A percentile compares a stretch with the other conserved stretches of the same genome.
These are phyloP conservation scores for Prunus salicina DNA, from an alignment of 306 rosid genomes.

Conservation along the genomic window DNA sequence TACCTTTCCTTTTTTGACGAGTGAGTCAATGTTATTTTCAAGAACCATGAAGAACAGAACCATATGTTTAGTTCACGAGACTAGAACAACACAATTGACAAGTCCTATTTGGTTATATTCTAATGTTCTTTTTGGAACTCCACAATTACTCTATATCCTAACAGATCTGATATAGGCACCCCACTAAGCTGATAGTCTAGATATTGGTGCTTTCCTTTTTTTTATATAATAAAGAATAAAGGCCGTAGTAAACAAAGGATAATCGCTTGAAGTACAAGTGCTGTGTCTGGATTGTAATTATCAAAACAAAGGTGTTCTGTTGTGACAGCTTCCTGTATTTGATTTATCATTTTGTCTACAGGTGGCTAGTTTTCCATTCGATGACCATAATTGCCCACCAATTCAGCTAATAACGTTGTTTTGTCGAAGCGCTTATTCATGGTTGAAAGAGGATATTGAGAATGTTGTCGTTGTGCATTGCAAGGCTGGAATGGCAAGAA, in stretches of 20 bases:
- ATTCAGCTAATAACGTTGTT: constrained; percentile 73
- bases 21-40: background rate
- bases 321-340: background rate
- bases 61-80: background rate
- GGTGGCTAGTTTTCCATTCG: constrained; percentile 97
- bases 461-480: constrained; percentile 99
- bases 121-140: background rate
- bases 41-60: background rate
- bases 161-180: background rate
- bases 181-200: background rate
- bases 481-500: constrained; percentile 98
- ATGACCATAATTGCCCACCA: constrained; percentile 97
- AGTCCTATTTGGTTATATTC: background rate
- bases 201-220: background rate
- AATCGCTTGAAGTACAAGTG: background rate
- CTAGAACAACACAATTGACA: background rate
- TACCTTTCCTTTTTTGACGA: background rate
- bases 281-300: background rate
- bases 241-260: background rate
- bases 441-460: constrained; percentile 97
- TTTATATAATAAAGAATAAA: background rate
- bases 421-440: constrained; percentile 94
- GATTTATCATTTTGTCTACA: constrained; percentile 35
- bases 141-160: background rate
- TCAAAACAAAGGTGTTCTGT: background rate